Conservation (phyloP, 2,329 filamentous ascomycete genomes). For the Fusarium tupiense region DNA sequence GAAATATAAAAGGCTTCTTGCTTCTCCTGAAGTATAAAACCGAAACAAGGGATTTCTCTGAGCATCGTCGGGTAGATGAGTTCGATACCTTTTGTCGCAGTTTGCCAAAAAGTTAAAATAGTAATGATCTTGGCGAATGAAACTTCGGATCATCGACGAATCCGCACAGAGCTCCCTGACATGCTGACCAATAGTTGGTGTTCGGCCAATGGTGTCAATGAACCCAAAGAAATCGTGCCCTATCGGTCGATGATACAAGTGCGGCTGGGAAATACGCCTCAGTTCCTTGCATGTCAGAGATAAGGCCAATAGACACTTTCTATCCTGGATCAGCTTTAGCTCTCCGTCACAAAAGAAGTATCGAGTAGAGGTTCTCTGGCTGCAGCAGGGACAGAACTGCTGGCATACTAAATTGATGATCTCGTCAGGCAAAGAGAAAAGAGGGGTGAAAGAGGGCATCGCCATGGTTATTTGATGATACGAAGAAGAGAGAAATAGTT, state of each 20-base stretch:
- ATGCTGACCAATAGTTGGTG: neutral
- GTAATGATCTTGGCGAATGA: too few relatives aligned
- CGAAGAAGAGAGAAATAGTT: neutral
- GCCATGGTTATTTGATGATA: neutral
- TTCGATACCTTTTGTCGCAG: too few relatives aligned
- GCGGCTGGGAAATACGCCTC: accelerated
- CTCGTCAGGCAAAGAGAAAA: neutral
- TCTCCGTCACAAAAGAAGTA: accelerated
- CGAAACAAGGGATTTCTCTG: too few relatives aligned
- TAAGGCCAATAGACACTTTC: neutral
- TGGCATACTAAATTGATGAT: neutral
- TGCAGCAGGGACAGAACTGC: neutral
- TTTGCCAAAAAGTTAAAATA: too few relatives aligned
- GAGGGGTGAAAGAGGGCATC: accelerated
- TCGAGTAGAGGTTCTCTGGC: neutral
- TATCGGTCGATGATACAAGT: neutral
- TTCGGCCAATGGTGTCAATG: neutral
- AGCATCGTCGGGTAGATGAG: too few relatives aligned
- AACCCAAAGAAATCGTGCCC: neutral
- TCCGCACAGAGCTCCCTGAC: neutral
- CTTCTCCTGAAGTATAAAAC: too few relatives aligned
- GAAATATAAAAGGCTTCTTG: too few relatives aligned
- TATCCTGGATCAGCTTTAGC: accelerated
- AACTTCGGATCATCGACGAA: too few relatives aligned
- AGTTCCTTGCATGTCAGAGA: neutral